Conservation (phyloP, 139 green algal genomes). For the Marvania coccoides region DNA sequence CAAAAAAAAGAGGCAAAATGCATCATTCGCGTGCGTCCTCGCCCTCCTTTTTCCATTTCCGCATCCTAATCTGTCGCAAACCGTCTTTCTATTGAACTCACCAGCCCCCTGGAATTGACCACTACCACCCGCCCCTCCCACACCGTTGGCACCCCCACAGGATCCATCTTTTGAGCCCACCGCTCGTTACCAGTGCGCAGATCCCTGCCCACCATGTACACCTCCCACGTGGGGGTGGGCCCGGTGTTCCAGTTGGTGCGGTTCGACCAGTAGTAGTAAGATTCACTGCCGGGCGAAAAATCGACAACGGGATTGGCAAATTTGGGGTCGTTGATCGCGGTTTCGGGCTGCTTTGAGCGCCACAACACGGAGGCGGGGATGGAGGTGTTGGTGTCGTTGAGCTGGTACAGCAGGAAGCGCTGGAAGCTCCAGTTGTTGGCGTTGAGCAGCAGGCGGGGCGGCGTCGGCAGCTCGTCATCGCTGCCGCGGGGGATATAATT, state of each 20-base stretch:
- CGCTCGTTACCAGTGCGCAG: not conserved
- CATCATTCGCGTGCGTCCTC: too few relatives aligned
- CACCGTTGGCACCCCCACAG: not conserved
- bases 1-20: too few relatives aligned
- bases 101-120: not conserved
- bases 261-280: constrained; percentile 2
- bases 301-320: not conserved
- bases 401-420: not conserved
- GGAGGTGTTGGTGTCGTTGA: not conserved
- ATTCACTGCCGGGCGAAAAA: not conserved
- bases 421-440: constrained; percentile 11
- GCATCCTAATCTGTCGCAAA: too few relatives aligned
- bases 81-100: too few relatives aligned
- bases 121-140: constrained; percentile 1
- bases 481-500: not conserved
- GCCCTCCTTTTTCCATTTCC: too few relatives aligned
- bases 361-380: not conserved
- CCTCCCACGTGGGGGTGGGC: not conserved
- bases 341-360: constrained; percentile 1
- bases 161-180: not conserved
- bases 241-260: constrained; percentile 7
- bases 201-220: not conserved
- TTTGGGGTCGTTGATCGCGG: not conserved
- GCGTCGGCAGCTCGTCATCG: not conserved
- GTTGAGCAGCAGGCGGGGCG: not conserved